Percentiles rank a stretch among this genome's conserved stretches.
phyloP scores from a whole-genome alignment of 2,329 filamentous ascomycete species.

The Penicillium italicum region DNA sequence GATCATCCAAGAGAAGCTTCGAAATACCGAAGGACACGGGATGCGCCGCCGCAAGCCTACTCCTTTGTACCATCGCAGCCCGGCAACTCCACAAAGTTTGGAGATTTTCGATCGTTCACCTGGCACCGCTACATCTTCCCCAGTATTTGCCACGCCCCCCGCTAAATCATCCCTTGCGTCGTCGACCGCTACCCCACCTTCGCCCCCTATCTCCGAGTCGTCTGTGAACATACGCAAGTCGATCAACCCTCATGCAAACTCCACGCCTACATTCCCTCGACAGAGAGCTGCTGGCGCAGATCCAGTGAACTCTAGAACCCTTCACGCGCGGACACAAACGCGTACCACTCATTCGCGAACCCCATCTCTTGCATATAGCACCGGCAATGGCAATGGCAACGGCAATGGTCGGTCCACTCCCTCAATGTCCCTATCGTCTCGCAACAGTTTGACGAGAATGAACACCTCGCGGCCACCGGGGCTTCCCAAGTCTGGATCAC shows the following conservation, averaged over 20 bases:
- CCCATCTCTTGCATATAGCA: constrained; percentile 56
- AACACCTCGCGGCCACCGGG: constrained; percentile 40
- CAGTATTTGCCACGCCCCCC: constrained; percentile 83
- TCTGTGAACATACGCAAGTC: constrained; percentile 60
- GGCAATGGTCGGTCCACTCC: constrained; percentile 43
- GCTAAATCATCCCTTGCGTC: constrained; percentile 63
- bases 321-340: constrained; percentile 41
- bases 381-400: background rate
- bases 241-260: constrained; percentile 39
- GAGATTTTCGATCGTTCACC: constrained; percentile 69
- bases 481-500: constrained; percentile 63
- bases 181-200: constrained; percentile 77
- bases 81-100: constrained; percentile 59
- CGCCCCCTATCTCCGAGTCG: constrained; percentile 86
- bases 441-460: constrained; percentile 49
- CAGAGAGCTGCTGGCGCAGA: constrained; percentile 47
- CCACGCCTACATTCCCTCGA: constrained; percentile 47
- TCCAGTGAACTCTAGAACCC: constrained; percentile 53
- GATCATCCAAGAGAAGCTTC: constrained; percentile 89
- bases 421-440: constrained; percentile 38
- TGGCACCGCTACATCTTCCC: constrained; percentile 80
- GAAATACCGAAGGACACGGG: constrained; percentile 59
- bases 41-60: constrained; percentile 52
- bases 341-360: constrained; percentile 52
- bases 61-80: constrained; percentile 48